A percentile compares a stretch with the other conserved stretches of the same genome.
Evolutionary conservation across 805 yeast genomes (phyloP).

Genomic region (Grigorovia jiainica): DNA sequence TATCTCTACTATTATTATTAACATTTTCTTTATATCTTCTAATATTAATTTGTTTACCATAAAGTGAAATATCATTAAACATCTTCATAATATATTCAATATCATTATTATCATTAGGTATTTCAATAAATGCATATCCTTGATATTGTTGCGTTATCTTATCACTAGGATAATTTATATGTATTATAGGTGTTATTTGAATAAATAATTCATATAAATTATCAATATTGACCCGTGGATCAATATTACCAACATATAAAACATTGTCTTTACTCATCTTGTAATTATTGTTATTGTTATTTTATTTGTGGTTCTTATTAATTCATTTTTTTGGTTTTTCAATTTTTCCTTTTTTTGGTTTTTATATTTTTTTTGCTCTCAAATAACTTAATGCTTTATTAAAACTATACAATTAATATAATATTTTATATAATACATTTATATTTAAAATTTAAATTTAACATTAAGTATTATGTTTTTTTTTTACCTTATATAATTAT

Average conservation of each 20-base stretch:
- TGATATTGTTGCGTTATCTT: constrained; percentile 60
- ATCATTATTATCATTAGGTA: constrained; percentile 44
- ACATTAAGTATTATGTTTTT: too few species aligned
- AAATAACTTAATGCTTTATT: too few species aligned
- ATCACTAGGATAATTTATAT: constrained; percentile 72
- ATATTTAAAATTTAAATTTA: too few species aligned
- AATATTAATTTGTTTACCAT: constrained; percentile 50
- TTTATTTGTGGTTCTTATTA: neutral
- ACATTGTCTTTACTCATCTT: constrained; percentile 26
- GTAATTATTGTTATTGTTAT: neutral
- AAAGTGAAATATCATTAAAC: constrained; percentile 45
- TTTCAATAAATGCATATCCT: constrained; percentile 85
- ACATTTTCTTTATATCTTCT: constrained; percentile 30
- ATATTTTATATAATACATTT: too few species aligned
- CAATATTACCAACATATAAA: constrained; percentile 75
- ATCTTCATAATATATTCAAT: constrained; percentile 59
- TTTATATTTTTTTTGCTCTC: neutral
- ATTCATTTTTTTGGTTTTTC: neutral
- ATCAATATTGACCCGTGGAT: constrained; percentile 60
- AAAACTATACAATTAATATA: too few species aligned
- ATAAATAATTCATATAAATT: constrained; percentile 72
- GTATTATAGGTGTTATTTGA: constrained; percentile 72
- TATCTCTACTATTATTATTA: constrained; percentile 6
- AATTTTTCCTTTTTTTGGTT: neutral
- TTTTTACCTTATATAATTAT: too few species aligned